Evolutionary conservation across 2,329 filamentous ascomycete species (phyloP), one percentile per base, ranked within the genome.

Genomic region (Ophiosphaerella herpotricha): DNA sequence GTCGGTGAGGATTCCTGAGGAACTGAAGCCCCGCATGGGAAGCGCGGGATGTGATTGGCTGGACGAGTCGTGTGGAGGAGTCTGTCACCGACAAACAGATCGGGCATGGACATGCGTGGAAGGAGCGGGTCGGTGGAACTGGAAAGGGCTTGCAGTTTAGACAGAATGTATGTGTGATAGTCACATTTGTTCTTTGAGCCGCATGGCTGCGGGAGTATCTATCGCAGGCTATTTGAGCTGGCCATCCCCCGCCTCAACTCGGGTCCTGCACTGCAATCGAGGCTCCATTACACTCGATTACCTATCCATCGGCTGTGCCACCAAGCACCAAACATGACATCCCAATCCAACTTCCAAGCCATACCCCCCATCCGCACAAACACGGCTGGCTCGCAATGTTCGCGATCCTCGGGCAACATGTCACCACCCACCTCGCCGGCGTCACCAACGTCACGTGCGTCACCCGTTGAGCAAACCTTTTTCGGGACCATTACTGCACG

Each of bases 401-500:
- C 54, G 18, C 55, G 57, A 9, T 65, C 64, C 3, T 66, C 66
- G 1, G 63, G 59, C 13, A 49, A 61, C 24, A 44, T 60, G 31
- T 68, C 67, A 24, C 61, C 65, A 12, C 54, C 54, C 26, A 41
- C 38, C 33, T 57, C 59, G 5, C 54, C 62, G 16, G 29, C 48
- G 35, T 68, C 63, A 18, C 64, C 63, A 11, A 61, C 56, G n/a
- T 60, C 61, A 13, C 58, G 52, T 43, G 43, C 61, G 13, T 69
- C 64, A 7, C 65, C 67, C 8, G 59, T 62, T 26, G 66, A 72
- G 40, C 57, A 63, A 24, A 63, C 62, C 1, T 74, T 74, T 59
- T 73, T 74, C 48, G 65, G 66, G 23, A 66, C 69, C 44, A 70
- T 74, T 54, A 63, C 64, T 38, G 59, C 65, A 18, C 61, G 65